Evolutionary conservation across 1,139 yeast species (phyloP), one percentile per base, ranked within the genome.

Genomic region (Nakaseomyces uthaithaninus): DNA sequence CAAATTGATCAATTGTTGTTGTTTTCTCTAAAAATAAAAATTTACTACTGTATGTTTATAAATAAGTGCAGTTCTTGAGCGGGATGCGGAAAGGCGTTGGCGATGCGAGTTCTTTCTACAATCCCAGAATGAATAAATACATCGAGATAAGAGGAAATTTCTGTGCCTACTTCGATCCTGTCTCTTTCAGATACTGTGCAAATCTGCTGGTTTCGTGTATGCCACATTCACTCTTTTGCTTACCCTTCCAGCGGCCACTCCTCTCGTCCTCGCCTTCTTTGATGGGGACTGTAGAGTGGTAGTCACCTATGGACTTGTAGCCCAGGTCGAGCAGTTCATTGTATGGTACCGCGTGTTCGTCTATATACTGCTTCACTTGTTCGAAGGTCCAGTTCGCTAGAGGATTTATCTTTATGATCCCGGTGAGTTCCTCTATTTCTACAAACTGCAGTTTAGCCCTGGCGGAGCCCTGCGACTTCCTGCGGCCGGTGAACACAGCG

Each of bases 161-260:
- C n/a, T n/a, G n/a, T n/a, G n/a, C n/a, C n/a, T n/a, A n/a, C n/a
- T n/a, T n/a, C n/a, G n/a, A 27, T 27, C 27, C 27, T 34, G 42
- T 22, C 24, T 45, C 50, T 36, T 49, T 42, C 41, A 80, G 57
- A 53, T 63, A 82, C 52, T 81, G 70, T 0, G 84, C 75, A 58
- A 80, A 87, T 47, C 82, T 73, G 27, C 80, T 73, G 2, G 87
- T 74, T 51, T 80, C 81, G 57, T 91, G 98, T 43, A 91, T 87
- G 2, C 98, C 98, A 64, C 98, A 91, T 60, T 91, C 98, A 0
- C 95, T 86, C 66, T 91, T 91, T 4, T 77, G 72, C 60, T 81
- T 75, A 2, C 96, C 96, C 68, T 83, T 82, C 98, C 98, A 91
- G 54, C 98, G 74, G 1, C 98, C 98, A 23, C 94, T 77, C 51